Evolutionary conservation across 2,329 filamentous ascomycete genomes (phyloP), one percentile per base, ranked within the genome.

Genomic region (Colletotrichum euphorbiae): DNA sequence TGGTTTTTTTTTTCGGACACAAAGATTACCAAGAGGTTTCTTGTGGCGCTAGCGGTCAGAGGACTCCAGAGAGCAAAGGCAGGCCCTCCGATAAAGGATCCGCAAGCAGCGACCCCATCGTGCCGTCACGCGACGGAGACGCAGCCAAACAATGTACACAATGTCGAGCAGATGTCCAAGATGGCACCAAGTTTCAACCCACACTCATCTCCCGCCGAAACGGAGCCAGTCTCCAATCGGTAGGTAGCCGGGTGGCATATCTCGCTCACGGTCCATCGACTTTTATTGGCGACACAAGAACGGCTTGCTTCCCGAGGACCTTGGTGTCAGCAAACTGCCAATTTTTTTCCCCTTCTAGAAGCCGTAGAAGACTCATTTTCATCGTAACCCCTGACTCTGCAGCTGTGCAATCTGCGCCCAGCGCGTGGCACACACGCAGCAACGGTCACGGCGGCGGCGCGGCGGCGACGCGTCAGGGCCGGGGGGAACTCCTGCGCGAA

Each of bases 201-300:
- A 66, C 66, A 55, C 55, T 69, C 61, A 69, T 69, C 66, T 69
- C 66, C 66, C 62, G 48, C 21, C 61, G 52, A 69, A 69, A 67
- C 62, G 62, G 52, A 62, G 52, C 67, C 67, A 67, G 57, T 67
- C 67, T 62, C 42, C 51, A 69, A 69, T 15, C 24, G 62, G 56
- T 69, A 69, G 62, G 67, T 62, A 62, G 33, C 36, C 38, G 21
- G 46, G 19, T 42, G 28, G 28, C 56, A 56, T 62, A 69, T 67
- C 42, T 57, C 57, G 56, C 50, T 54, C 57, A 33, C 36, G n/a
- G 45, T 12, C 38, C 7, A 24, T 67, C 33, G 24, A 58, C 63
- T 57, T 45, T 57, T 45, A 33, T 42, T 42, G 38, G 40, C 21
- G 31, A 50, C 38, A 36, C 28, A 42, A 43, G 24, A 28, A 24